Conservation (phyloP, 75 land plant species). For the Selaginella tamariscina region DNA sequence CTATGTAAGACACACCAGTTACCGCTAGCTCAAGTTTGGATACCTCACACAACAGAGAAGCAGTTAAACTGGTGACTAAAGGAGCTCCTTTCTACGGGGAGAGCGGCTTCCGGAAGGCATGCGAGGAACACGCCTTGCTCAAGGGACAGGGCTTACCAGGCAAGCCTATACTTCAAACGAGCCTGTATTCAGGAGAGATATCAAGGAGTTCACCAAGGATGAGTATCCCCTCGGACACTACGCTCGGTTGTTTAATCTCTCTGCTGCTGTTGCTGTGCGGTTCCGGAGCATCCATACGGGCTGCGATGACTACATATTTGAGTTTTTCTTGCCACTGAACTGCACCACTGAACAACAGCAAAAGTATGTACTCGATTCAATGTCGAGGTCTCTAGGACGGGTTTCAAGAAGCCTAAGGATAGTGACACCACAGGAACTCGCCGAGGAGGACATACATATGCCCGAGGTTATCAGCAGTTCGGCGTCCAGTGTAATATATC, state of each 20-base stretch:
- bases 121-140: conserved; percentile 18
- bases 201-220: conserved; percentile 13
- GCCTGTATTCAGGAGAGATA: conserved; percentile 16
- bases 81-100: conserved; percentile 7
- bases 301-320: conserved; percentile 16
- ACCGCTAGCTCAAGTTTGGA: conserved; percentile 77
- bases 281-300: conserved; percentile 16
- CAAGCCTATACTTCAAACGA: conserved; percentile 17
- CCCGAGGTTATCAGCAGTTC: background rate
- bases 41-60: conserved; percentile 30
- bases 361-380: conserved; percentile 50
- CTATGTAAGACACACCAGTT: conserved; percentile 15
- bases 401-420: conserved; percentile 67
- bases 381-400: conserved; percentile 71
- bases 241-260: conserved; percentile 40
- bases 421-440: conserved; percentile 49
- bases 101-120: conserved; percentile 14
- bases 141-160: conserved; percentile 23
- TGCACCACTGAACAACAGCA: conserved; percentile 43
- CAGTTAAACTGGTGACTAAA: background rate
- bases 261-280: conserved; percentile 40
- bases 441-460: background rate
- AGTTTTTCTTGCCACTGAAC: conserved; percentile 15
- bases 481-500: background rate
- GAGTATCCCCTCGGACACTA: conserved; percentile 28